Conservation (phyloP, 1,284 basidiomycete species). For the Melampsora americana region DNA sequence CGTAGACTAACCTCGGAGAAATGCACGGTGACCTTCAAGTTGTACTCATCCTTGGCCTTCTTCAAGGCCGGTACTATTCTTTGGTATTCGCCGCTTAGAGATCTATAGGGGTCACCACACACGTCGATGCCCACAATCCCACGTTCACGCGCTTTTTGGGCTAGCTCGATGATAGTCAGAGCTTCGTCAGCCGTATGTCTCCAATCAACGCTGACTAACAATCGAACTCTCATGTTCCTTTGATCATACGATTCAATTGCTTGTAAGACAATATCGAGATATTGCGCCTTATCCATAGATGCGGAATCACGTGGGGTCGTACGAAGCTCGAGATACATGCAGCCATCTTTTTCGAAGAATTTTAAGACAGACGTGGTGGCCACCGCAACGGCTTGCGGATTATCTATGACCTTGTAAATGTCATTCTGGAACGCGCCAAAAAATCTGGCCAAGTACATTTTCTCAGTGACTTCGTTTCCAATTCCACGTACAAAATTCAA, state of each 20-base stretch:
- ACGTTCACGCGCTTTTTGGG: background rate
- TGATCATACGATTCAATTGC: slow-evolving; percentile 14
- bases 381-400: slow-evolving; percentile 5
- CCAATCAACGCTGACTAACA: slow-evolving; percentile 34
- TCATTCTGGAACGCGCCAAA: slow-evolving; percentile 18
- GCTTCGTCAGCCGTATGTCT: slow-evolving; percentile 17
- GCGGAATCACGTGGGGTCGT: slow-evolving; percentile 25
- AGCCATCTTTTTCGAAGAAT: slow-evolving; percentile 18
- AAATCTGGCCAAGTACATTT: slow-evolving; percentile 14
- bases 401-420: slow-evolving; percentile 30
- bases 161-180: slow-evolving; percentile 5
- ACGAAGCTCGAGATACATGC: slow-evolving; percentile 30
- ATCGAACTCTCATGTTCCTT: slow-evolving; percentile 23
- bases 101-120: slow-evolving; percentile 13
- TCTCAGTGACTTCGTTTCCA: too few species aligned
- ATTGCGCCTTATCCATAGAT: background rate
- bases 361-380: slow-evolving; percentile 17
- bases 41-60: slow-evolving; percentile 1
- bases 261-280: slow-evolving; percentile 19
- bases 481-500: background rate
- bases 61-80: background rate
- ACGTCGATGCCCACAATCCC: slow-evolving; percentile 25
- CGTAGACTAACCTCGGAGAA: slow-evolving; percentile 17
- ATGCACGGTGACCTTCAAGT: slow-evolving; percentile 28
- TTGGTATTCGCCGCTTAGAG: background rate